Evolutionary conservation across 2,329 filamentous ascomycete genomes (phyloP).

Genomic region (Nemania diffusa): DNA sequence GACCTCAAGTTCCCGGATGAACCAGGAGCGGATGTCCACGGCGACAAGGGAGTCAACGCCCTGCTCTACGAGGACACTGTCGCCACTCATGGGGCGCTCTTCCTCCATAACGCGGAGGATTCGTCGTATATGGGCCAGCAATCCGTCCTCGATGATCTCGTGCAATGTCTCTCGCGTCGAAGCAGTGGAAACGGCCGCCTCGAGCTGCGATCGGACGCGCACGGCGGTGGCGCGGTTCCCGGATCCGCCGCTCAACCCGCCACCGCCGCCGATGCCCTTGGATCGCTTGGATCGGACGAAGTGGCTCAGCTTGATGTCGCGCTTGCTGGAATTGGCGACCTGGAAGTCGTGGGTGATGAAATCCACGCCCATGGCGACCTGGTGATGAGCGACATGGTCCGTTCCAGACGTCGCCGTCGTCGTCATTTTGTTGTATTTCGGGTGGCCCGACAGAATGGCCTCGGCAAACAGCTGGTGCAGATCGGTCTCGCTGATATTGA

Average conservation of each 20-base stretch:
- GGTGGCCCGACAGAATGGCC: slow-evolving; percentile 49
- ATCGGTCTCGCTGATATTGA: slow-evolving; percentile 49
- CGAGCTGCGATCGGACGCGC: neutral
- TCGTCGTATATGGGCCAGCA: neutral
- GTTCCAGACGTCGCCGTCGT: neutral
- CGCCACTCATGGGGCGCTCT: too few species aligned
- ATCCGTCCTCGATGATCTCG: neutral
- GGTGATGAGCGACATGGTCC: neutral
- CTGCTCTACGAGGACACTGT: neutral
- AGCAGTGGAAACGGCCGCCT: neutral
- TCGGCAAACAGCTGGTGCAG: slow-evolving; percentile 53
- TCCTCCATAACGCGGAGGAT: neutral
- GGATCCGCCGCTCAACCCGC: neutral
- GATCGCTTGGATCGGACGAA: neutral
- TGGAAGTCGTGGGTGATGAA: neutral
- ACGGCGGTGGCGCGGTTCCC: too few species aligned
- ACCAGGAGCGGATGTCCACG: neutral
- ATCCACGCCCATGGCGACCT: too few species aligned
- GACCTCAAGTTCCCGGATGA: neutral
- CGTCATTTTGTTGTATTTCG: neutral
- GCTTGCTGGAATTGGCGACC: neutral
- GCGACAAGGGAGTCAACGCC: neutral
- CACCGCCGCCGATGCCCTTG: neutral
- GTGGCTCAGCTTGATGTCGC: neutral
- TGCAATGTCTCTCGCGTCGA: neutral